Evolutionary conservation across 768 basidiomycete species (phyloP).

Genomic region (Leucosporidium yakuticum): DNA sequence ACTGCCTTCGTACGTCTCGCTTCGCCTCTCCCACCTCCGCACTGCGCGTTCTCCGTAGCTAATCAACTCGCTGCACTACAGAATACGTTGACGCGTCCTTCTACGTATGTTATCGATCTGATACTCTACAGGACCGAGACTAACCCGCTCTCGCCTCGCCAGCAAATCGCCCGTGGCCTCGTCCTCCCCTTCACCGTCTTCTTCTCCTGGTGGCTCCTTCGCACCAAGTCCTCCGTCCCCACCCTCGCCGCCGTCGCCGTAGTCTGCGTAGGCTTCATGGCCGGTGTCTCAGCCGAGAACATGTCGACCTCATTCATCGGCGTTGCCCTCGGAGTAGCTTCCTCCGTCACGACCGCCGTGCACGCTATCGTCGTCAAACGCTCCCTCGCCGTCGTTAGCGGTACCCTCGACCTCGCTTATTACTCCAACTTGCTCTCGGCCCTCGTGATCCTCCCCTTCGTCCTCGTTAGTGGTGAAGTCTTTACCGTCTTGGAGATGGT

Average conservation of each 20-base stretch:
- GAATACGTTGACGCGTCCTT: constrained; percentile 93
- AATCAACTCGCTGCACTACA: constrained; percentile 49
- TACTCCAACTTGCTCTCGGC: constrained; percentile 83
- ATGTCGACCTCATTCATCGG: constrained; percentile 59
- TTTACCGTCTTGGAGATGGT: constrained; percentile 60
- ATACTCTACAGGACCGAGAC: background rate
- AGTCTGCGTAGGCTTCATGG: constrained; percentile 88
- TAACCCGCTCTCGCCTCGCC: constrained; percentile 11
- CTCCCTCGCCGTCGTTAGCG: constrained; percentile 68
- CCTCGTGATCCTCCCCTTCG: constrained; percentile 62
- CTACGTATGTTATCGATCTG: constrained; percentile 47
- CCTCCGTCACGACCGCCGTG: constrained; percentile 76
- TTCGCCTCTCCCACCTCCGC: constrained; percentile 20
- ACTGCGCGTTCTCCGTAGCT: constrained; percentile 48
- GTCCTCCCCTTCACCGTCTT: constrained; percentile 87
- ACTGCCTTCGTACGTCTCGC: constrained; percentile 33
- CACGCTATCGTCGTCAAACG: constrained; percentile 95
- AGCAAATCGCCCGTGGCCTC: constrained; percentile 85
- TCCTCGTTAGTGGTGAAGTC: constrained; percentile 70
- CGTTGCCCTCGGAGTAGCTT: constrained; percentile 71
- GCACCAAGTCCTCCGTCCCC: constrained; percentile 65
- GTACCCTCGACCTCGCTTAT: constrained; percentile 79
- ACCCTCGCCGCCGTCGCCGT: constrained; percentile 69
- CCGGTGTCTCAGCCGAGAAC: constrained; percentile 41
- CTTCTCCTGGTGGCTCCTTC: constrained; percentile 69